These are phyloP conservation scores for Linum trigynum DNA, from an alignment of 345 rosid species.

Conservation along the genomic window DNA sequence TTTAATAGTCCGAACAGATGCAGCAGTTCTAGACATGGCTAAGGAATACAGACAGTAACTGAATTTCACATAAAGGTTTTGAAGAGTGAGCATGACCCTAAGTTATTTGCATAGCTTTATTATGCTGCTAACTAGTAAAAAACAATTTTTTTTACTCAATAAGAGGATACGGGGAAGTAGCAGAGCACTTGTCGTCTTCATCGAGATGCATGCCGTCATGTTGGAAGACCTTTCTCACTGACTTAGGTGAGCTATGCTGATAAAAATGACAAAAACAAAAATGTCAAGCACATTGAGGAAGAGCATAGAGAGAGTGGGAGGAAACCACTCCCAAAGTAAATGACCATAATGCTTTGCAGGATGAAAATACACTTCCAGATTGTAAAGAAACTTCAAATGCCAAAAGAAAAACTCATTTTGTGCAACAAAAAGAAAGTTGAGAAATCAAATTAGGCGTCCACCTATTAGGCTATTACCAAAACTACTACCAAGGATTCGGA, in stretches of 20 bases:
- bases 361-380: background rate
- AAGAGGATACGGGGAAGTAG: conserved; percentile 87
- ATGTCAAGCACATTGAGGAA: conserved; percentile 6
- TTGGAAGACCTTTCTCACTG: conserved; percentile 46
- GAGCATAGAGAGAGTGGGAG: background rate
- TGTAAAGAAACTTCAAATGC: background rate
- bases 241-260: conserved; percentile 47
- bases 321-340: conserved; percentile 1
- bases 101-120: background rate
- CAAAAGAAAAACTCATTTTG: background rate
- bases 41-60: conserved; percentile 31
- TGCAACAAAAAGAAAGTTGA: no score
- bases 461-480: no score
- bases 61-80: background rate
- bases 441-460: no score
- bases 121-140: background rate
- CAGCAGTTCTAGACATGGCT: conserved; percentile 53
- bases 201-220: conserved; percentile 48
- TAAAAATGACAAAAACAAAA: conserved; percentile 7
- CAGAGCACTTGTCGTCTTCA: conserved; percentile 76
- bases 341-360: background rate
- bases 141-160: background rate
- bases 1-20: conserved; percentile 51
- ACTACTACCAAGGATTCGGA: no score
- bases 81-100: conserved; percentile 1